Evolutionary conservation across 305 asterid species (phyloP), one percentile per base, ranked within the genome.

Genomic region (Euphrasia arctica): DNA sequence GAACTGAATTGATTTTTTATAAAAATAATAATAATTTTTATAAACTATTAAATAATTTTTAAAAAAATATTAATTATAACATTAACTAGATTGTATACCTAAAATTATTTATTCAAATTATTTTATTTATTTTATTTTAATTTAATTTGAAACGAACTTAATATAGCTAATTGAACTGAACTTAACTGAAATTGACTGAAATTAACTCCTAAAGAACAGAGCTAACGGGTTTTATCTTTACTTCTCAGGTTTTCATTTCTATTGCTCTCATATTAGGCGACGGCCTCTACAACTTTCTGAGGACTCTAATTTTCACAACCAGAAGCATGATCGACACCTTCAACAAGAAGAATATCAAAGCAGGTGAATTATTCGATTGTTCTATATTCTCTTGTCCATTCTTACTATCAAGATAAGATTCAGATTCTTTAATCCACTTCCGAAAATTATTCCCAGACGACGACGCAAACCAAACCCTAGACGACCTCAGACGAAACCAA

Each of bases 401-500:
- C 50, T 5, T 2, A 14, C 1, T 14, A 10, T 25, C 42, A 60
- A 61, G 58, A 48, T 69, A 29, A 62, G 54, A 34, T 28, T 52
- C 47, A 27, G 27, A 39, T 4, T 29, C 54, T 32, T 27, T 41
- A 14, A 45, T 61, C 57, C 12, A 18, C 22, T 18, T 18, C 22
- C 22, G 22, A 18, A 18, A 29, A 29, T 45, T 10, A 10, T n/a
- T 45, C 63, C 66, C 88, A 72, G 84, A 83, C 48, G 74, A 78
- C 43, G 78, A 76, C 22, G 22, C 22, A 70, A 75, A 66, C 47
- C 72, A 79, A 65, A 58, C 80, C 45, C 75, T 83, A 14, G 95
- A 83, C 9, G 90, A 83, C 65, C 79, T 82, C 34, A 87, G 73
- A 63, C 70, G 90, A 56, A 86, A 88, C 1, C 83, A 86, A 70